Evolutionary conservation across 2,329 filamentous ascomycete genomes (phyloP).

Genomic region (Macrophomina pseudophaseolina): DNA sequence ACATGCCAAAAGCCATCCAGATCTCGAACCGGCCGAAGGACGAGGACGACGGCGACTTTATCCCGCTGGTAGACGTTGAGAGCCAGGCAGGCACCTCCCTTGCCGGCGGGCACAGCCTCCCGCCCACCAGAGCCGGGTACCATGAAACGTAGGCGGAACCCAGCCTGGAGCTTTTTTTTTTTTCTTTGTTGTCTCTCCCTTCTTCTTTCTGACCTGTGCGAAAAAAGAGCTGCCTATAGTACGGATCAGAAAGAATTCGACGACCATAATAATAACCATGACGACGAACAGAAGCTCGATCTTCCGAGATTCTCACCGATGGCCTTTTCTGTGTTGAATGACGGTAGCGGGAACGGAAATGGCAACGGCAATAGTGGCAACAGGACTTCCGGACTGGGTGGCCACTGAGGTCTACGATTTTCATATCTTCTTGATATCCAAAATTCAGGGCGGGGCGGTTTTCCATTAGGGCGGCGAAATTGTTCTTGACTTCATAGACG

Average conservation of each 20-base stretch:
- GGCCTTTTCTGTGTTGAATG: slow-evolving; percentile 11
- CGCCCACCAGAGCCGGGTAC: slow-evolving; percentile 11
- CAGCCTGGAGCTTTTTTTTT: neutral
- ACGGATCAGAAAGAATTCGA: neutral
- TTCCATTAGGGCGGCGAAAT: neutral
- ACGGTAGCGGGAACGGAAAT: neutral
- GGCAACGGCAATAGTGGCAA: neutral
- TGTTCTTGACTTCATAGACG: neutral
- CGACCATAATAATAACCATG: neutral
- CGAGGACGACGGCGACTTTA: slow-evolving; percentile 16
- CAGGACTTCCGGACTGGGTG: neutral
- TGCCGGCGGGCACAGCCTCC: slow-evolving; percentile 5
- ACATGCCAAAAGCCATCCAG: slow-evolving; percentile 4
- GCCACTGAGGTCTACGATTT: neutral
- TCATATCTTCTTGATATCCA: slow-evolving; percentile 9
- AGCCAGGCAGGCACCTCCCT: slow-evolving; percentile 20
- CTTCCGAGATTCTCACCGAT: slow-evolving; percentile 15
- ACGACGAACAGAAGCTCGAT: slow-evolving; percentile 1
- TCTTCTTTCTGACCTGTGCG: neutral
- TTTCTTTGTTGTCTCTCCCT: neutral
- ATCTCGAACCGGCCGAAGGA: slow-evolving; percentile 10
- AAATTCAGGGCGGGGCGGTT: neutral
- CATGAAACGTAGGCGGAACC: neutral
- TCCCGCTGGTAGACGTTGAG: slow-evolving; percentile 23
- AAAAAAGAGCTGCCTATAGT: neutral